Evolutionary conservation across 805 yeast species (phyloP).

Genomic region (Hanseniaspora meyeri): DNA sequence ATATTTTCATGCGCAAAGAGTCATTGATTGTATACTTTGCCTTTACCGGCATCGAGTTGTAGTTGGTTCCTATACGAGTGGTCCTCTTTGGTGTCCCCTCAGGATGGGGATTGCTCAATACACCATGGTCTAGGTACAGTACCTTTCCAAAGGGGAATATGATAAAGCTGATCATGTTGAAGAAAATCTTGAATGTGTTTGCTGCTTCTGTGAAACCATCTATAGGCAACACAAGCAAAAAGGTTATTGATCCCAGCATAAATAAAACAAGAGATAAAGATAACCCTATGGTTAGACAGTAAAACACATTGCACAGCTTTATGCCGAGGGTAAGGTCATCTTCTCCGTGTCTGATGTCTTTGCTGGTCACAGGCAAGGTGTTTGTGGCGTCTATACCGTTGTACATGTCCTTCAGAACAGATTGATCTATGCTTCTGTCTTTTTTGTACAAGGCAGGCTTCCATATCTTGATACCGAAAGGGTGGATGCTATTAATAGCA

Average conservation of each 20-base stretch:
- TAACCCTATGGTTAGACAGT: slow-evolving; percentile 67
- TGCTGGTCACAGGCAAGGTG: slow-evolving; percentile 17
- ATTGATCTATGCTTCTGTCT: slow-evolving; percentile 74
- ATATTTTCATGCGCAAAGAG: not conserved
- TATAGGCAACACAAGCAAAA: slow-evolving; percentile 28
- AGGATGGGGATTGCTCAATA: not conserved
- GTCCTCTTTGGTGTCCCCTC: slow-evolving; percentile 7
- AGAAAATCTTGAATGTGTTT: slow-evolving; percentile 50
- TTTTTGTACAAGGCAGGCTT: slow-evolving; percentile 94
- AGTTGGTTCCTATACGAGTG: not conserved
- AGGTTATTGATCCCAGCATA: slow-evolving; percentile 30
- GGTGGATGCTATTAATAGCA: slow-evolving; percentile 93
- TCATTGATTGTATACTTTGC: slow-evolving; percentile 7
- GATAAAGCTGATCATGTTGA: slow-evolving; percentile 56
- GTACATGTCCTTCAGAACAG: slow-evolving; percentile 90
- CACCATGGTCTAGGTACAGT: slow-evolving; percentile 35
- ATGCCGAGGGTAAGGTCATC: slow-evolving; percentile 23
- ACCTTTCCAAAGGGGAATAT: slow-evolving; percentile 82
- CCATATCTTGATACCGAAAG: slow-evolving; percentile 97
- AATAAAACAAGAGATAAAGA: slow-evolving; percentile 43
- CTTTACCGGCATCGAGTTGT: not conserved
- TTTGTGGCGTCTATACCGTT: slow-evolving; percentile 35
- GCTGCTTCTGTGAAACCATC: slow-evolving; percentile 40
- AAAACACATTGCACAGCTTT: slow-evolving; percentile 54
- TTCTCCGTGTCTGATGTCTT: slow-evolving; percentile 17